phyloP scores from a whole-genome alignment of 2,329 filamentous ascomycete genomes.

The Balansia obtecta region DNA sequence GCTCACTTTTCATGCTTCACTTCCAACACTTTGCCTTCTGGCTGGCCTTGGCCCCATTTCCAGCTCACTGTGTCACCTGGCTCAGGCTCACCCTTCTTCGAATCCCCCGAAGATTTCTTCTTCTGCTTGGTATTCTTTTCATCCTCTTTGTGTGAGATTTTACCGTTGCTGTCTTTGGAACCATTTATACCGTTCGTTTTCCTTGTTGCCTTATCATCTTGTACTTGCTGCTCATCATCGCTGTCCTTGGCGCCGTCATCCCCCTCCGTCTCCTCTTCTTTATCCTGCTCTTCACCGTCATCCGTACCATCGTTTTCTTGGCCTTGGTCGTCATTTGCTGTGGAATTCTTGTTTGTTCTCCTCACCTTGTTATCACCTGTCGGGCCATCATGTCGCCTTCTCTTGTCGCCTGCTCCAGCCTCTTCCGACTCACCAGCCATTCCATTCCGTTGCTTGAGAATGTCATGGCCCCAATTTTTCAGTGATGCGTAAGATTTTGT shows the following conservation, averaged over 20 bases:
- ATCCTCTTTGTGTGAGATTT: not conserved
- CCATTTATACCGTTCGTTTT: not conserved
- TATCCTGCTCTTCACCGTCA: slow-evolving; percentile 2
- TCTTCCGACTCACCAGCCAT: slow-evolving; percentile 6
- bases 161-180: not conserved
- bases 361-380: slow-evolving; percentile 19
- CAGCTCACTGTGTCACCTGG: slow-evolving; percentile 32
- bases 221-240: not conserved
- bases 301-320: slow-evolving; percentile 6
- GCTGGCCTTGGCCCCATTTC: slow-evolving; percentile 32
- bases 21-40: slow-evolving; percentile 30
- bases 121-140: not conserved
- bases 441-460: slow-evolving; percentile 26
- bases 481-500: slow-evolving; percentile 44
- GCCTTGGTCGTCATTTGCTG: not conserved
- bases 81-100: slow-evolving; percentile 17
- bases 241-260: slow-evolving; percentile 4
- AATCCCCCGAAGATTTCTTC: slow-evolving; percentile 3
- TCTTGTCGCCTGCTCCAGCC: slow-evolving; percentile 15
- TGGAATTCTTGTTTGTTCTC: slow-evolving; percentile 13
- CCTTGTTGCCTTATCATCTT: not conserved
- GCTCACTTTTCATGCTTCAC: slow-evolving; percentile 29
- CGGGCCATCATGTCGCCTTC: slow-evolving; percentile 12
- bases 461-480: slow-evolving; percentile 50
- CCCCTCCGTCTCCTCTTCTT: slow-evolving; percentile 1